phyloP scores from a whole-genome alignment of 768 basidiomycete genomes.

The Tubosaeta sp. region DNA sequence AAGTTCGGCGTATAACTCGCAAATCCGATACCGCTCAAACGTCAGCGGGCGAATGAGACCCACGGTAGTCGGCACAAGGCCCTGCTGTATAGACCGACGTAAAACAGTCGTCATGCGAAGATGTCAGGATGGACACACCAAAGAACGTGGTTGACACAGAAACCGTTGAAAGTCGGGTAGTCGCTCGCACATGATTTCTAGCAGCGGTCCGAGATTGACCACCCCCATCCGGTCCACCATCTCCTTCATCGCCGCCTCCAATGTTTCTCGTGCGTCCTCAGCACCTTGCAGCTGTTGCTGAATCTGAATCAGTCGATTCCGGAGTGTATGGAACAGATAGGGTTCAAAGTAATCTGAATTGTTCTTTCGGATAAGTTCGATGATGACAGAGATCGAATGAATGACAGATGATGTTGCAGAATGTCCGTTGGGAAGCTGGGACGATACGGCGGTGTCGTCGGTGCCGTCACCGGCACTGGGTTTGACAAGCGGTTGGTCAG shows the following conservation, averaged over 20 bases:
- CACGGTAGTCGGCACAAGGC: slow-evolving; percentile 68
- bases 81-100: slow-evolving; percentile 43
- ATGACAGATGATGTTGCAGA: slow-evolving; percentile 74
- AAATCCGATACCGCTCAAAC: slow-evolving; percentile 91
- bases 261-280: slow-evolving; percentile 58
- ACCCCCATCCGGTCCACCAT: slow-evolving; percentile 85
- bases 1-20: slow-evolving; percentile 95
- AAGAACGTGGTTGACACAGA: slow-evolving; percentile 67
- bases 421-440: slow-evolving; percentile 39
- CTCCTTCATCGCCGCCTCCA: slow-evolving; percentile 72
- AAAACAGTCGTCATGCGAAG: slow-evolving; percentile 6
- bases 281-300: slow-evolving; percentile 63
- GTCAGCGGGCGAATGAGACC: slow-evolving; percentile 78
- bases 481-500: slow-evolving; percentile 17
- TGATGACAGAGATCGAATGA: slow-evolving; percentile 81
- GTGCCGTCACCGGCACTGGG: slow-evolving; percentile 7
- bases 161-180: slow-evolving; percentile 67
- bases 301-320: slow-evolving; percentile 84
- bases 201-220: slow-evolving; percentile 81
- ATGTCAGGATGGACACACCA: slow-evolving; percentile 45
- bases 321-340: slow-evolving; percentile 89
- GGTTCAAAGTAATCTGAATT: slow-evolving; percentile 99
- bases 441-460: slow-evolving; percentile 8
- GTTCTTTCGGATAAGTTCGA: slow-evolving; percentile 94
- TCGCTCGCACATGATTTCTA: slow-evolving; percentile 67